A percentile compares a stretch with the other conserved stretches of the same genome.
Conservation (phyloP, 163 green algal genomes). For the Scenedesmus sp. region DNA sequence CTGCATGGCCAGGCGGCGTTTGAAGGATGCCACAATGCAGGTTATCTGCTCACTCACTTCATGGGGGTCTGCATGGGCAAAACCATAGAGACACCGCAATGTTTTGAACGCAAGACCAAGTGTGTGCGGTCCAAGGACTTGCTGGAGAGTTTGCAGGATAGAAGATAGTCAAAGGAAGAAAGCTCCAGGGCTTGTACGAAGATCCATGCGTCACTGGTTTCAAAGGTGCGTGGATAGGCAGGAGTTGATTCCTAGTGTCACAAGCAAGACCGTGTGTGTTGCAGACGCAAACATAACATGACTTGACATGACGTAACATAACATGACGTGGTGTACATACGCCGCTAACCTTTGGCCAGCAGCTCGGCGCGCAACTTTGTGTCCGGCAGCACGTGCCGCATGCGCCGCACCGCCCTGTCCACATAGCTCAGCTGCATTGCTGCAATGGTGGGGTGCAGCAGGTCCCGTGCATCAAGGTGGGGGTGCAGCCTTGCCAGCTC, state of each 20-base stretch:
- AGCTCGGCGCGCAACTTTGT: conserved; percentile 12
- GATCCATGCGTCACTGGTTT: neutral
- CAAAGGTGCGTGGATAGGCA: neutral
- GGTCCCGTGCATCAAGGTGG: neutral
- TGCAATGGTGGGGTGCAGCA: conserved; percentile 2
- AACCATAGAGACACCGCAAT: neutral
- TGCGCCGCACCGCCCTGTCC: neutral
- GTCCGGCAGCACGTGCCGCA: conserved; percentile 35
- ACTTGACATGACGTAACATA: no score
- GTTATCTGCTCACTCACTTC: conserved; percentile 13
- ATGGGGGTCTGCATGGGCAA: neutral
- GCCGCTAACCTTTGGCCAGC: conserved; percentile 6
- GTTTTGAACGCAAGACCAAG: neutral
- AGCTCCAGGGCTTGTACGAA: neutral
- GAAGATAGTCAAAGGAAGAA: neutral
- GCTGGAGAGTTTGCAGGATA: neutral
- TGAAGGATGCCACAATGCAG: neutral
- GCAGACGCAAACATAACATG: no score
- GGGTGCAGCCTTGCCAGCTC: conserved; percentile 5
- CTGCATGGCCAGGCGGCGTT: neutral
- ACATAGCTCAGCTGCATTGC: neutral
- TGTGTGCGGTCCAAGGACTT: no score
- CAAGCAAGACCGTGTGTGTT: neutral
- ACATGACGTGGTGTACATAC: neutral
- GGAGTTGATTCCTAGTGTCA: no score